These are phyloP conservation scores for Pseudognaphalium luteoalbum DNA, from an alignment of 129 eudicot genomes.

Conservation along the genomic window DNA sequence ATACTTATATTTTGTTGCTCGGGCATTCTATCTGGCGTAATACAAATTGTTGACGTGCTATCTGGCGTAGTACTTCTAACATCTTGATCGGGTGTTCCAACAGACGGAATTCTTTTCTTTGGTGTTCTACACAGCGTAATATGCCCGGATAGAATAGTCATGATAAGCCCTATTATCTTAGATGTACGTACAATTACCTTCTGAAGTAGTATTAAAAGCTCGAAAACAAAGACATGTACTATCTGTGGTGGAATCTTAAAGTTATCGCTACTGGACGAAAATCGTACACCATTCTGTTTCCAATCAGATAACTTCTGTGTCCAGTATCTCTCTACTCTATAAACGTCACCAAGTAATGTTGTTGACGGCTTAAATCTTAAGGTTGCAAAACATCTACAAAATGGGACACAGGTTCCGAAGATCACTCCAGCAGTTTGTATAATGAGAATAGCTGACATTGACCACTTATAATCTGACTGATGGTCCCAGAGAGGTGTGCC, in stretches of 20 bases:
- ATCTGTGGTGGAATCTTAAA: constrained; percentile 15
- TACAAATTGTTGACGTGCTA: no score
- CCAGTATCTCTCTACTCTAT: constrained; percentile 36
- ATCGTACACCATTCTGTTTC: constrained; percentile 21
- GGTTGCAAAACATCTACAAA: constrained; percentile 24
- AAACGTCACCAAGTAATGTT: constrained; percentile 1
- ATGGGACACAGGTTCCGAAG: neutral
- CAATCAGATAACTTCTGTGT: constrained; percentile 29
- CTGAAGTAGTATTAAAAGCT: constrained; percentile 15
- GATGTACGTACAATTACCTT: constrained; percentile 12
- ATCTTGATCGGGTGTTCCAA: no score
- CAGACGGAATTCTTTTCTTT: no score
- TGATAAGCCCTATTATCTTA: no score
- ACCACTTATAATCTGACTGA: constrained; percentile 18
- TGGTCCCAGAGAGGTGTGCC: no score
- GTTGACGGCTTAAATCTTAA: constrained; percentile 11
- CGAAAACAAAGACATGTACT: constrained; percentile 1
- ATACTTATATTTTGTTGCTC: neutral
- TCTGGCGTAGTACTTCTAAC: no score
- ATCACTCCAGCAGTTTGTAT: constrained; percentile 8
- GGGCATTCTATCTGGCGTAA: no score
- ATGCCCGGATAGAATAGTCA: no score
- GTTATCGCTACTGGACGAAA: neutral
- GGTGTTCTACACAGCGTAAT: no score
- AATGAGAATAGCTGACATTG: neutral